These are phyloP conservation scores for Noccaea caerulescens DNA, from an alignment of 345 rosid species.

Conservation along the genomic window DNA sequence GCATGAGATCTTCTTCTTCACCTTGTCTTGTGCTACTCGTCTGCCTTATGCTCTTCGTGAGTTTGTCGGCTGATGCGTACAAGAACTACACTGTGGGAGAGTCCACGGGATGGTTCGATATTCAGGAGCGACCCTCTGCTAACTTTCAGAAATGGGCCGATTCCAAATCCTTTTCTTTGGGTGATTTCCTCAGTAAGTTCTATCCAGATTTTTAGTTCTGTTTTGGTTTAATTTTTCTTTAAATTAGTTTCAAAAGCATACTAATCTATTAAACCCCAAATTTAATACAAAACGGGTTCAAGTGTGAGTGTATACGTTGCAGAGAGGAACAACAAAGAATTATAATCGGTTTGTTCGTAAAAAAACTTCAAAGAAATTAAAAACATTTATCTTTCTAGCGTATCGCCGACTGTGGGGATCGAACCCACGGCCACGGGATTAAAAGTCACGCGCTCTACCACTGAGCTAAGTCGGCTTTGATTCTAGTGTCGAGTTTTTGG, in stretches of 20 bases:
- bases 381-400: too few species aligned
- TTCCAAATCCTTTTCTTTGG: slow-evolving; percentile 71
- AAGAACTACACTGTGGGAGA: slow-evolving; percentile 91
- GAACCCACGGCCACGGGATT: too few species aligned
- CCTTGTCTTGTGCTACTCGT: slow-evolving; percentile 22
- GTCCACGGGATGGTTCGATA: slow-evolving; percentile 74
- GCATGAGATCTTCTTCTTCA: slow-evolving; percentile 32
- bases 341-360: not conserved
- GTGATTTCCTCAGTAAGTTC: slow-evolving; percentile 91
- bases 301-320: too few species aligned
- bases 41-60: slow-evolving; percentile 17
- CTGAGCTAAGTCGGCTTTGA: too few species aligned
- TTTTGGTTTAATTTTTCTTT: not conserved
- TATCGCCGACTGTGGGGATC: too few species aligned
- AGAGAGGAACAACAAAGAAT: too few species aligned
- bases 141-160: slow-evolving; percentile 90
- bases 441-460: too few species aligned
- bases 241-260: not conserved
- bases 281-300: not conserved
- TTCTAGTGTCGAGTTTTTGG: not conserved
- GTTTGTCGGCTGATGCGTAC: slow-evolving; percentile 57
- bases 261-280: not conserved
- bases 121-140: slow-evolving; percentile 53
- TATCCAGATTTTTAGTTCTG: not conserved
- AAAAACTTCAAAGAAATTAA: not conserved